These are phyloP conservation scores for Candida incommunis DNA, from an alignment of 805 yeast genomes.

Conservation along the genomic window DNA sequence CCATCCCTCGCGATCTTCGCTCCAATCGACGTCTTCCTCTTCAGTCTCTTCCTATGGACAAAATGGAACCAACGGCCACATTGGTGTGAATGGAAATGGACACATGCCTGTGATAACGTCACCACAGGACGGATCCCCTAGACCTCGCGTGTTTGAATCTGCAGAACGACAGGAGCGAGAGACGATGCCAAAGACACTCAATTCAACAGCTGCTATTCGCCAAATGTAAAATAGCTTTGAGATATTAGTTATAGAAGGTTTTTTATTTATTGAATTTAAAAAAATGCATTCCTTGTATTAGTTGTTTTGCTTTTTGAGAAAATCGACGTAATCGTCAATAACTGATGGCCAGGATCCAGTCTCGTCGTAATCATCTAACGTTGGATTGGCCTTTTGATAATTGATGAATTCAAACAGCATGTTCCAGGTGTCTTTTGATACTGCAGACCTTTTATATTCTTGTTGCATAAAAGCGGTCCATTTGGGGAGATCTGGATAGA, in stretches of 20 bases:
- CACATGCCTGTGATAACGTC: too few species aligned
- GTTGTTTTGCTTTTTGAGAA: constrained; percentile 14
- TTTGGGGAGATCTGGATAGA: constrained; percentile 14
- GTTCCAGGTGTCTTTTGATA: constrained; percentile 71
- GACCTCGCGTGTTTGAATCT: too few species aligned
- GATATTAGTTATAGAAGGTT: neutral
- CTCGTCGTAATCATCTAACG: constrained; percentile 51
- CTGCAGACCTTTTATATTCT: constrained; percentile 27
- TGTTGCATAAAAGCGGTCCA: constrained; percentile 47
- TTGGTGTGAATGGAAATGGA: too few species aligned
- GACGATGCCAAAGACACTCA: neutral
- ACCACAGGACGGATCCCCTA: too few species aligned
- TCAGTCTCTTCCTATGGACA: neutral
- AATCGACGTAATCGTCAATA: constrained; percentile 71
- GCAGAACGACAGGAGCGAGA: neutral
- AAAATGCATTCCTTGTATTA: neutral
- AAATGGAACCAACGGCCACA: too few species aligned
- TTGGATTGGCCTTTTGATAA: constrained; percentile 35
- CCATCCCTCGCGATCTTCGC: neutral
- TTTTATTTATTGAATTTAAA: neutral
- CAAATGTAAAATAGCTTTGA: neutral
- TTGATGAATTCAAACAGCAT: constrained; percentile 59
- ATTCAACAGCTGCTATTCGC: neutral
- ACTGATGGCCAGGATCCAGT: constrained; percentile 86
- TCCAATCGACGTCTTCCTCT: neutral